Conservation (phyloP, 176 grass and related monocot species). For the Metroxylon sagu region DNA sequence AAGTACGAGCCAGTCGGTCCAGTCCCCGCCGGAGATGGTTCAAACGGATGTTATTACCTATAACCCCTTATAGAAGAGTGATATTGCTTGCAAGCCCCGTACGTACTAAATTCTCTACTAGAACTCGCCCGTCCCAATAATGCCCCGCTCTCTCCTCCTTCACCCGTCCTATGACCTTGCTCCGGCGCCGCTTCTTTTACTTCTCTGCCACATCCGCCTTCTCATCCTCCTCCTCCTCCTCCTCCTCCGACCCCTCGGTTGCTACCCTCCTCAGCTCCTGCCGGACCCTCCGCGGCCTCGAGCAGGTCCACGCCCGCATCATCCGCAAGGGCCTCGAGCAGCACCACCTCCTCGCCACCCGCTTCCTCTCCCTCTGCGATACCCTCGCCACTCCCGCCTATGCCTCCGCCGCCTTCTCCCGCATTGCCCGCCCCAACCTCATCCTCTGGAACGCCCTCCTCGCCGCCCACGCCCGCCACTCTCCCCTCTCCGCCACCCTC, state of each 20-base stretch:
- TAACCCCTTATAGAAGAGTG: no score
- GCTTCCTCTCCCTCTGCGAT: constrained; percentile 51
- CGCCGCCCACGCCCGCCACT: constrained; percentile 49
- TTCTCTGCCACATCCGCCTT: not conserved
- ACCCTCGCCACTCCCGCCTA: constrained; percentile 28
- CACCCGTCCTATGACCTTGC: constrained; percentile 6
- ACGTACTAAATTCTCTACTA: no score
- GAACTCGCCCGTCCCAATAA: not conserved
- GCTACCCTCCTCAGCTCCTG: constrained; percentile 9
- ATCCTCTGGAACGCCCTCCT: constrained; percentile 45
- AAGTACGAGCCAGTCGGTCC: no score
- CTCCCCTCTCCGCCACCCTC: constrained; percentile 36
- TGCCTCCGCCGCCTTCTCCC: constrained; percentile 16
- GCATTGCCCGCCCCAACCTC: constrained; percentile 32
- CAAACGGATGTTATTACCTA: no score
- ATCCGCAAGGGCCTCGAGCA: constrained; percentile 43
- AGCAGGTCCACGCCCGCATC: constrained; percentile 58
- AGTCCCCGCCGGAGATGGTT: no score
- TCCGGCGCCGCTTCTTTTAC: not conserved
- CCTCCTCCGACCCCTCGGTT: not conserved
- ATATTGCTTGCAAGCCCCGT: no score
- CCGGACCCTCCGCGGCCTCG: constrained; percentile 29
- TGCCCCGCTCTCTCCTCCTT: not conserved
- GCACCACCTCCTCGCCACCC: constrained; percentile 27
- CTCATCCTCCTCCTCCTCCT: not conserved